Conservation (phyloP, 169 alveolate genomes). For the Cryptosporidium bovis region DNA sequence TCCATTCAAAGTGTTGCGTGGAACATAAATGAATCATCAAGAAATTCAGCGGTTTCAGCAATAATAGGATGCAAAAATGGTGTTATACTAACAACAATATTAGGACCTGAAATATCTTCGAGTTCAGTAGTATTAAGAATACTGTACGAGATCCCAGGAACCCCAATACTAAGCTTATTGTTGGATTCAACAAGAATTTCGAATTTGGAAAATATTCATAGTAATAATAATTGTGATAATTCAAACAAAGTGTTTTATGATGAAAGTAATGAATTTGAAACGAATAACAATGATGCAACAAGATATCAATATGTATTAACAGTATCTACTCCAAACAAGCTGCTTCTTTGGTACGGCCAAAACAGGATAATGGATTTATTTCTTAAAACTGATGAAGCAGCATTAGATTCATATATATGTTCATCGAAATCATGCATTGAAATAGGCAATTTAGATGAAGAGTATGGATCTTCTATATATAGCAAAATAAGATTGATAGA, state of each 20-base stretch:
- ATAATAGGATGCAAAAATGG: slow-evolving; percentile 65
- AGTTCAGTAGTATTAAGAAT: slow-evolving; percentile 46
- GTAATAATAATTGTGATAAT: too few relatives aligned
- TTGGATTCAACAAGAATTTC: slow-evolving; percentile 19
- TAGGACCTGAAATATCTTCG: slow-evolving; percentile 71
- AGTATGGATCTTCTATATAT: background rate
- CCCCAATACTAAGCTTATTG: slow-evolving; percentile 35
- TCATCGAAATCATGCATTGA: background rate
- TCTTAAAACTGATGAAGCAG: slow-evolving; percentile 28
- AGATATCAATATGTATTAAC: slow-evolving; percentile 21
- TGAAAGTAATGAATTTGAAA: background rate
- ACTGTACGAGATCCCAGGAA: slow-evolving; percentile 24
- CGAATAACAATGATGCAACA: background rate
- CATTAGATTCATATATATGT: background rate
- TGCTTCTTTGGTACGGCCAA: slow-evolving; percentile 68
- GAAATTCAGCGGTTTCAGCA: slow-evolving; percentile 40
- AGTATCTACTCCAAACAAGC: slow-evolving; percentile 38
- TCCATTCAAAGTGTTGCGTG: slow-evolving; percentile 68
- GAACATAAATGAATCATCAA: slow-evolving; percentile 40
- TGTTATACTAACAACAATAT: slow-evolving; percentile 46
- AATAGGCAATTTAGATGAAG: background rate
- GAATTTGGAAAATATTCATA: background rate
- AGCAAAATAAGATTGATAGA: slow-evolving; percentile 58
- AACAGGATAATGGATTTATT: slow-evolving; percentile 56
- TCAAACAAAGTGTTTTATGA: background rate